Conservation (phyloP, 768 basidiomycete species). For the Hypsizygus marmoreus region DNA sequence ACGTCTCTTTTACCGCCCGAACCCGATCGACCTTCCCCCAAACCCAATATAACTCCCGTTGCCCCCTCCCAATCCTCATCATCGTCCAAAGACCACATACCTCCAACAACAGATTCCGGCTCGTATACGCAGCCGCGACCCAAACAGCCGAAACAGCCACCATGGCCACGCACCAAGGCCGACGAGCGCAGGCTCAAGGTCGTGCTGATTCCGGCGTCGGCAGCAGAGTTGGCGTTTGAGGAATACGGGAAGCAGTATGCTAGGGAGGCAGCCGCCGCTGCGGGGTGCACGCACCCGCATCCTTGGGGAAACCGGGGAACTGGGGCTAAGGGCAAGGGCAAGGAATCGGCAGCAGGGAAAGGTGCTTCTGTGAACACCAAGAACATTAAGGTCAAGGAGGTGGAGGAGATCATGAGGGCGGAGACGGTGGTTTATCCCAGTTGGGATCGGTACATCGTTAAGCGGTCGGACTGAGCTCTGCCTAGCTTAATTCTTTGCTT, state of each 20-base stretch:
- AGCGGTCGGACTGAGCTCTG: conserved; percentile 30
- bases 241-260: conserved; percentile 13
- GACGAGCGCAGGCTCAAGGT: conserved; percentile 61
- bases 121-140: too few relatives aligned
- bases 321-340: conserved; percentile 5
- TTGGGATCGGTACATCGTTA: conserved; percentile 68
- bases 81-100: too few relatives aligned
- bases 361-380: conserved; percentile 26
- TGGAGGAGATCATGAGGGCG: conserved; percentile 34
- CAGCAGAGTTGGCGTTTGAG: conserved; percentile 23
- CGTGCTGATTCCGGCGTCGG: conserved; percentile 43
- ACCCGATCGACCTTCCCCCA: not conserved
- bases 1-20: conserved; percentile 36
- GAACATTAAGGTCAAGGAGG: conserved; percentile 29
- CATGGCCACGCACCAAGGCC: conserved; percentile 51
- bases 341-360: conserved; percentile 31
- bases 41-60: conserved; percentile 1
- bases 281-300: not conserved
- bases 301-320: conserved; percentile 3
- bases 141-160: conserved; percentile 47
- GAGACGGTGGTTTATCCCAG: conserved; percentile 57
- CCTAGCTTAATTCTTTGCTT: too few relatives aligned
- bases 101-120: too few relatives aligned
- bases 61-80: conserved; percentile 18
- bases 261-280: not conserved